These are phyloP conservation scores for Fusarium sp. DNA, from an alignment of 2,329 filamentous ascomycete genomes.

Conservation along the genomic window DNA sequence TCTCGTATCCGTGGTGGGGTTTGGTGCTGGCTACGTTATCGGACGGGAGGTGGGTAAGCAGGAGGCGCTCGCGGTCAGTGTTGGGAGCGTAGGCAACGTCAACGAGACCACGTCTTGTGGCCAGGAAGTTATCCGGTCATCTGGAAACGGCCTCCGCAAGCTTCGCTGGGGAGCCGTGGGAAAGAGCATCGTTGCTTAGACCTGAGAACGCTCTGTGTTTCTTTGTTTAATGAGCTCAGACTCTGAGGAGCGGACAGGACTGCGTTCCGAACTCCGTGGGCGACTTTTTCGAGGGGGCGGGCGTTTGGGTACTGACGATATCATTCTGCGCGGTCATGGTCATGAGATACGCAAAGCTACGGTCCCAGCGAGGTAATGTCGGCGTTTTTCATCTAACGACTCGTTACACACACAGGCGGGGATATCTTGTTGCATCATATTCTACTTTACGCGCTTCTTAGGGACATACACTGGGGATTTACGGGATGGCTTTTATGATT, in stretches of 20 bases:
- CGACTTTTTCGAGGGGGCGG: not conserved
- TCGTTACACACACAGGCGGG: slow-evolving; percentile 16
- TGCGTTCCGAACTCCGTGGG: slow-evolving; percentile 7
- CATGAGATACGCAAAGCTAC: slow-evolving; percentile 34
- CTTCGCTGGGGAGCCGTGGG: slow-evolving; percentile 67
- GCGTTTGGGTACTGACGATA: slow-evolving; percentile 23
- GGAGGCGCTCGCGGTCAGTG: slow-evolving; percentile 60
- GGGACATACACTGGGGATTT: slow-evolving; percentile 28
- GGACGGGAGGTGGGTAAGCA: slow-evolving; percentile 74
- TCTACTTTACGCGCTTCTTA: slow-evolving; percentile 15
- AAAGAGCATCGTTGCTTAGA: slow-evolving; percentile 61
- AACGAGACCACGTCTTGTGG: slow-evolving; percentile 64
- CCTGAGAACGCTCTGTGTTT: slow-evolving; percentile 15
- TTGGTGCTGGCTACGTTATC: slow-evolving; percentile 76
- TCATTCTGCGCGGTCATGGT: slow-evolving; percentile 16
- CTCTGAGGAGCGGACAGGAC: not conserved
- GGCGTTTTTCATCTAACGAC: slow-evolving; percentile 32
- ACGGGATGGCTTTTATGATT: slow-evolving; percentile 4
- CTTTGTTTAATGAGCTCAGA: not conserved
- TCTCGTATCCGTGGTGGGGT: slow-evolving; percentile 75
- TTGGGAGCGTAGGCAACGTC: slow-evolving; percentile 51
- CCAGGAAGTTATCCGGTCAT: slow-evolving; percentile 64
- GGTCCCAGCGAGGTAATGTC: slow-evolving; percentile 15
- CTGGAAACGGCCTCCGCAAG: slow-evolving; percentile 63
- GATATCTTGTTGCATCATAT: slow-evolving; percentile 14